phyloP scores from a whole-genome alignment of 305 asterid genomes.

The Euphrasia arctica region DNA sequence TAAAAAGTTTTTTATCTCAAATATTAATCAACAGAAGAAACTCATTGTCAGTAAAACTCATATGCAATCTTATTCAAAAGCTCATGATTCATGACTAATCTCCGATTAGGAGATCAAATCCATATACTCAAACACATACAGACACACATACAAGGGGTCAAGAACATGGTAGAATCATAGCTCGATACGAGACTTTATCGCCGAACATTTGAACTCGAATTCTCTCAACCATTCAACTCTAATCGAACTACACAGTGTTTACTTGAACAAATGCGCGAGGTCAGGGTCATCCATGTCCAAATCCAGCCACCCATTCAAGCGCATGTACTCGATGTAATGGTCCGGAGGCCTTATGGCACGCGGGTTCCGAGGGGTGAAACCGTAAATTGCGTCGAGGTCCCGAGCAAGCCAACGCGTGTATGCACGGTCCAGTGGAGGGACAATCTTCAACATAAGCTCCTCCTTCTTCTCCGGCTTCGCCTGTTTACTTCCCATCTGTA shows the following conservation, averaged over 20 bases:
- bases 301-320: slow-evolving; percentile 76
- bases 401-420: slow-evolving; percentile 65
- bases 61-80: too few species aligned
- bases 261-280: slow-evolving; percentile 63
- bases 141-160: too few species aligned
- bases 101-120: too few species aligned
- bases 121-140: too few species aligned
- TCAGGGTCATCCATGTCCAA: slow-evolving; percentile 74
- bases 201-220: not conserved
- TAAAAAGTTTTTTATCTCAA: too few species aligned
- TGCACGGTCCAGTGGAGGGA: slow-evolving; percentile 69
- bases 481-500: slow-evolving; percentile 73
- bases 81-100: too few species aligned
- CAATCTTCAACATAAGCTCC: slow-evolving; percentile 53
- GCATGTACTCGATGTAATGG: slow-evolving; percentile 81
- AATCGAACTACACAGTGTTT: slow-evolving; percentile 24
- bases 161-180: too few species aligned
- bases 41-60: too few species aligned
- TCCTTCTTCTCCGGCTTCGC: slow-evolving; percentile 56
- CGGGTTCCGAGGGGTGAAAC: slow-evolving; percentile 66
- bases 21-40: too few species aligned
- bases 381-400: slow-evolving; percentile 71
- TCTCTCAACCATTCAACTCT: not conserved
- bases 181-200: not conserved
- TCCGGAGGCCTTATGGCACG: slow-evolving; percentile 75